Conservation (phyloP, 352 stramenopile species). For the Globisporangium yorkense region DNA sequence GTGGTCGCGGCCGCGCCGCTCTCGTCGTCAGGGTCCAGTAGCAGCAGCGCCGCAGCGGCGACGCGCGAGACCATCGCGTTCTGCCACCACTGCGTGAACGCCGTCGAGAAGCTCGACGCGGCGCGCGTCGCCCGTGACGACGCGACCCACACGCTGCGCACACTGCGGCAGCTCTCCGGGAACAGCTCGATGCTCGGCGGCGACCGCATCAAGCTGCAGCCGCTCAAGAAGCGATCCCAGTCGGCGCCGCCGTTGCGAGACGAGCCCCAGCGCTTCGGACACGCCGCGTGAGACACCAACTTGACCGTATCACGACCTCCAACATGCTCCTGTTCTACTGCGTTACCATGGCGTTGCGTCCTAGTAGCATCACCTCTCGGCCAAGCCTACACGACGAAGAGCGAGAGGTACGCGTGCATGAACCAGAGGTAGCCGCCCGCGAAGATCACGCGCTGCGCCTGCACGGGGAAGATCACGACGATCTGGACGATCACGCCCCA, state of each 20-base stretch:
- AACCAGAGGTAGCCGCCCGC: conserved; percentile 59
- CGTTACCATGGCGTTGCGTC: not conserved
- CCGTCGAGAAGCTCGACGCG: conserved; percentile 9
- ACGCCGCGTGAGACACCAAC: not conserved
- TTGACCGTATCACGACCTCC: not conserved
- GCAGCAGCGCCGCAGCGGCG: too few species aligned
- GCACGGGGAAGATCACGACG: conserved; percentile 50
- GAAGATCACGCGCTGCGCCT: conserved; percentile 63
- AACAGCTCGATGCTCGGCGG: not conserved
- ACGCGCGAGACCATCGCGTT: conserved; percentile 3
- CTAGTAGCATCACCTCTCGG: not conserved
- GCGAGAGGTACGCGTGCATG: conserved; percentile 65
- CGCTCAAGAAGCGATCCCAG: conserved; percentile 17
- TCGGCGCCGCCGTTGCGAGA: not conserved
- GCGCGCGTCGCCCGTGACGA: conserved; percentile 11
- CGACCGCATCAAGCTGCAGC: conserved; percentile 17
- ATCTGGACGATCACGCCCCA: conserved; percentile 74
- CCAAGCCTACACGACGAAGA: conserved; percentile 18
- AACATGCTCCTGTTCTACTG: not conserved
- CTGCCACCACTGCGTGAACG: conserved; percentile 12
- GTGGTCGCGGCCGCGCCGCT: not conserved
- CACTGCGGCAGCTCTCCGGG: conserved; percentile 1
- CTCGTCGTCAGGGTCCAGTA: not conserved
- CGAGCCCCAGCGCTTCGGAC: not conserved
- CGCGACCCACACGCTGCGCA: conserved; percentile 7